phyloP scores from a whole-genome alignment of 2,329 filamentous ascomycete genomes.

The Penicillium sp. region DNA sequence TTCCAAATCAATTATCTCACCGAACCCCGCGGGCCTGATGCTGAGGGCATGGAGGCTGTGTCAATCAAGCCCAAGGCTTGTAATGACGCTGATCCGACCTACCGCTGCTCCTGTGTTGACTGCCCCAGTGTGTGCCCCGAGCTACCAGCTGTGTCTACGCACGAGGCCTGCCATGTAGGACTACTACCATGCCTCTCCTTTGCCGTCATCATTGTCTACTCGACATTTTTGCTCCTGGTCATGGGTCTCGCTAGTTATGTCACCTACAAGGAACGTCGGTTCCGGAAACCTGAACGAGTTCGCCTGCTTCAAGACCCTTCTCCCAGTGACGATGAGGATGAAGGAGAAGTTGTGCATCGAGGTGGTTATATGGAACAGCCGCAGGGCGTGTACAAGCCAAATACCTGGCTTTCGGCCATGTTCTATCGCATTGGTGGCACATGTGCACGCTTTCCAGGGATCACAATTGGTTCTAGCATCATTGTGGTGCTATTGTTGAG shows the following conservation, averaged over 20 bases:
- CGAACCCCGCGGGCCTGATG: slow-evolving; percentile 57
- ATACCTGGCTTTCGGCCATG: slow-evolving; percentile 74
- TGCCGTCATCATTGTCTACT: slow-evolving; percentile 83
- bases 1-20: slow-evolving; percentile 94
- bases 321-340: slow-evolving; percentile 89
- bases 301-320: slow-evolving; percentile 80
- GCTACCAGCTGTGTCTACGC: slow-evolving; percentile 71
- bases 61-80: slow-evolving; percentile 78
- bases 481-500: slow-evolving; percentile 76
- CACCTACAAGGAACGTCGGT: slow-evolving; percentile 71
- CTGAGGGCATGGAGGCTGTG: slow-evolving; percentile 70
- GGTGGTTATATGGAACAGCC: slow-evolving; percentile 76
- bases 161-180: slow-evolving; percentile 77
- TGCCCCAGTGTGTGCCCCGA: slow-evolving; percentile 83
- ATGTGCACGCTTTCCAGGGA: slow-evolving; percentile 78
- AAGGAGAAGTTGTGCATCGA: slow-evolving; percentile 78
- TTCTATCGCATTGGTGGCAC: slow-evolving; percentile 79
- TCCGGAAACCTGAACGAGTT: slow-evolving; percentile 77
- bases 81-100: slow-evolving; percentile 82
- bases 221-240: slow-evolving; percentile 68
- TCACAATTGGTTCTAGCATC: slow-evolving; percentile 78
- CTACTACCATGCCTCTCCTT: slow-evolving; percentile 91
- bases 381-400: slow-evolving; percentile 76
- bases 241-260: slow-evolving; percentile 71
- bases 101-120: slow-evolving; percentile 90